phyloP scores from a whole-genome alignment of 345 rosid genomes.

The Populus simonii region DNA sequence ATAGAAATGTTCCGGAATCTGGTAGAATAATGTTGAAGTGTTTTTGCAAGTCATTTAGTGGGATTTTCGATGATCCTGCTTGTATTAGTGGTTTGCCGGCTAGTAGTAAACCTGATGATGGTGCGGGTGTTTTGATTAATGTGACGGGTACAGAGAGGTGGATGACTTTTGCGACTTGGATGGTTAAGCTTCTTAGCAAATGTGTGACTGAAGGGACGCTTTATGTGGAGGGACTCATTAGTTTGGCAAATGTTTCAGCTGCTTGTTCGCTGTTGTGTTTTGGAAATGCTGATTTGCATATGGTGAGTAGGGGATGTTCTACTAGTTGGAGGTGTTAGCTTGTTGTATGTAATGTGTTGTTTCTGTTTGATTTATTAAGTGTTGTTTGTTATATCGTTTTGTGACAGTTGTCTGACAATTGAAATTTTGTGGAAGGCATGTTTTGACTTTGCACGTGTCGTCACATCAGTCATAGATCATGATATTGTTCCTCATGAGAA shows the following conservation, averaged over 20 bases:
- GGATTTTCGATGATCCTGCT: constrained; percentile 46
- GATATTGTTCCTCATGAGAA: constrained; percentile 68
- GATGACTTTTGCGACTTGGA: constrained; percentile 80
- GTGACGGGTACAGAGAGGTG: constrained; percentile 58
- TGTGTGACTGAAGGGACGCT: constrained; percentile 90
- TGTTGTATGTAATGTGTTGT: constrained; percentile 6
- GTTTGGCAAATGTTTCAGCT: constrained; percentile 55
- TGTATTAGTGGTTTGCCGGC: constrained; percentile 65
- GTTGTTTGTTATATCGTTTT: constrained; percentile 25
- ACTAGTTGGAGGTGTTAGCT: constrained; percentile 15
- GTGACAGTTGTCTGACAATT: constrained; percentile 46
- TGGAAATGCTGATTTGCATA: constrained; percentile 80
- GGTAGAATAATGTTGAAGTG: constrained; percentile 48
- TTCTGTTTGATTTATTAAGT: constrained; percentile 23
- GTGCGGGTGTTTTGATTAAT: constrained; percentile 64
- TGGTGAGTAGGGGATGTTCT: constrained; percentile 49
- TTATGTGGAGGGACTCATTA: constrained; percentile 76
- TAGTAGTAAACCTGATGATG: constrained; percentile 55
- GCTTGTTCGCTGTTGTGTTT: constrained; percentile 70
- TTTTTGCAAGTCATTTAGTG: constrained; percentile 57
- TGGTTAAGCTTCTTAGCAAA: constrained; percentile 70
- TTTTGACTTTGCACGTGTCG: constrained; percentile 76
- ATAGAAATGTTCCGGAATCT: constrained; percentile 27
- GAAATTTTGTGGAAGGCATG: constrained; percentile 74
- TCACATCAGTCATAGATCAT: constrained; percentile 58